Base-by-base conservation (phyloP, 2,329 filamentous ascomycete genomes). In the Elsinoe perseae region DNA sequence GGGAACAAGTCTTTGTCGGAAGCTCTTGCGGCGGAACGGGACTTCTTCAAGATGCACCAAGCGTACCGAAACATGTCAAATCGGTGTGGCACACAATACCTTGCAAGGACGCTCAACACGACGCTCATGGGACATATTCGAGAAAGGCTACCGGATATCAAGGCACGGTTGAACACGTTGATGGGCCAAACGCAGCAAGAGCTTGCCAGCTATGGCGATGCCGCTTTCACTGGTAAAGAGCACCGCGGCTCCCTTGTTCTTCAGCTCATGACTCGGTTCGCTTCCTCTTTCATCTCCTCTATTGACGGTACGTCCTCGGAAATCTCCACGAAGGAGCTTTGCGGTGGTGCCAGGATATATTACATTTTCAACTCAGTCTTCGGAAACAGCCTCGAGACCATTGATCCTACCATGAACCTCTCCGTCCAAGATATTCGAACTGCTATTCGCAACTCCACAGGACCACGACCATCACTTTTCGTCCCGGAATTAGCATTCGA, bases 111-210 rank as follows among this genome's bases (percentile, higher is more conserved):
- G 12, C 79, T 98, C 60, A 98, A 97, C 72, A 86, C 86, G 42
- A 98, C 93, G 10, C 79, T 98, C 61, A 97, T 98, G 93, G 75
- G 84, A 20, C 93, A 98, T 68, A 98, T 98, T 68, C 87, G 93
- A 59, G 93, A 98, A 69, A 84, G 93, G 46, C 76, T 98, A 64
- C 93, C 93, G 27, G 93, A 98, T 70, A 98, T 98, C 77, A 98
- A 98, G 74, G 93, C 93, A 50, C 85, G 93, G 56, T 79, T 98
- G 60, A 98, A 98, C 72, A 98, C 93, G 0, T 77, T 98, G 53
- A 98, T 98, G 93, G 93, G 93, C n/a, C 93, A 98, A 73, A 97
- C 93, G 50, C 93, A 98, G 69, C 93, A 98, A 75, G 93, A 98
- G 71, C 80, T 98, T 57, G 93, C 93, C 42, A 95, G 92, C 72